Evolutionary conservation across 2,329 filamentous ascomycete genomes (phyloP).

Genomic region (Microdochium paspali): DNA sequence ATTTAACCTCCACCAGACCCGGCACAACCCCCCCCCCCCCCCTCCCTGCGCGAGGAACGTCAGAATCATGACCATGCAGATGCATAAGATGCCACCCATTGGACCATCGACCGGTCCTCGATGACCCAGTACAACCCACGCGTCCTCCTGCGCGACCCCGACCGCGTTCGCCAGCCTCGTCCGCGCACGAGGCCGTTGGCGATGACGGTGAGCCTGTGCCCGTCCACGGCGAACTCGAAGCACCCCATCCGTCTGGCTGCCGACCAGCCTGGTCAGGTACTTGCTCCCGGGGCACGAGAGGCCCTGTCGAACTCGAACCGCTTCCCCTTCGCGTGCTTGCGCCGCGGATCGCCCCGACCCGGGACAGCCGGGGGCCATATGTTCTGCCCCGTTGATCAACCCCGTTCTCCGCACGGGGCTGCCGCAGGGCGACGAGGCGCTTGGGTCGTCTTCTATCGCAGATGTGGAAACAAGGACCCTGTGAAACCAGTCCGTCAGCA

Average conservation of each 20-base stretch:
- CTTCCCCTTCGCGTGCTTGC: slow-evolving; percentile 12
- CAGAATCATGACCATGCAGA: slow-evolving; percentile 18
- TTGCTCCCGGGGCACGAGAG: slow-evolving; percentile 23
- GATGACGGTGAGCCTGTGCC: background rate
- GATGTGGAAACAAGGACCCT: slow-evolving; percentile 8
- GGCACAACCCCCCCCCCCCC: slow-evolving; percentile 4
- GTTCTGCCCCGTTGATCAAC: slow-evolving; percentile 19
- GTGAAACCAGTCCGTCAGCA: slow-evolving; percentile 19
- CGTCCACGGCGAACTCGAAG: slow-evolving; percentile 19
- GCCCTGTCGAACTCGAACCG: slow-evolving; percentile 10
- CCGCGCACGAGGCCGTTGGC: slow-evolving; percentile 9
- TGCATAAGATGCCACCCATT: slow-evolving; percentile 6
- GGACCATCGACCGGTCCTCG: slow-evolving; percentile 1
- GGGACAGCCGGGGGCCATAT: slow-evolving; percentile 10
- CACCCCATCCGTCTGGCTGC: slow-evolving; percentile 29
- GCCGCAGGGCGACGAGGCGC: slow-evolving; percentile 6
- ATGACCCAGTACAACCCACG: background rate
- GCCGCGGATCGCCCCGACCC: too few relatives aligned
- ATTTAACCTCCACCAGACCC: slow-evolving; percentile 5
- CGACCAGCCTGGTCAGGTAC: slow-evolving; percentile 30
- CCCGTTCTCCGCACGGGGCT: slow-evolving; percentile 12
- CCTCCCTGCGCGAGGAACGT: slow-evolving; percentile 14
- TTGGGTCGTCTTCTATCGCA: slow-evolving; percentile 15
- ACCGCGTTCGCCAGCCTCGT: slow-evolving; percentile 16
- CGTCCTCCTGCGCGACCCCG: slow-evolving; percentile 3